Evolutionary conservation across 2,329 filamentous ascomycete species (phyloP).

Genomic region (Metarhizium anisopliae): DNA sequence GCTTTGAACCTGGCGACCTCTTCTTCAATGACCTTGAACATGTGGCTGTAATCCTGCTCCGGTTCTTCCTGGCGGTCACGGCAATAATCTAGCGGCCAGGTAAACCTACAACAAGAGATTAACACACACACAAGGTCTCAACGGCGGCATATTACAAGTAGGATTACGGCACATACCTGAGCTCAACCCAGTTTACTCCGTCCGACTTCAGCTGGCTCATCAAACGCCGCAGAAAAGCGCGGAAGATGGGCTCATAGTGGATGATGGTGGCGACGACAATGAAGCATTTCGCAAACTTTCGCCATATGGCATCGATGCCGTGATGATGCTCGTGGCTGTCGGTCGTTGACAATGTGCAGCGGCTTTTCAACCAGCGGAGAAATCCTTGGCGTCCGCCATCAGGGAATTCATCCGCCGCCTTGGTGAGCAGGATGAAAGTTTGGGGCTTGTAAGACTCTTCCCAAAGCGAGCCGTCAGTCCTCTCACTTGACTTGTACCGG

Average conservation of each 20-base stretch:
- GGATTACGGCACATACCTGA: constrained; percentile 36
- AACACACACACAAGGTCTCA: not conserved
- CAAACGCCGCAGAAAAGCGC: constrained; percentile 63
- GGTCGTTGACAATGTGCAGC: constrained; percentile 60
- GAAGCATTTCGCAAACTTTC: constrained; percentile 71
- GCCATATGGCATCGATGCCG: constrained; percentile 76
- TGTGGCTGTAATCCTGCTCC: constrained; percentile 58
- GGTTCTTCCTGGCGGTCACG: constrained; percentile 53
- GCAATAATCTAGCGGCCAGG: constrained; percentile 65
- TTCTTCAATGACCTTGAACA: constrained; percentile 67
- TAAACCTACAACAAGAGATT: constrained; percentile 37
- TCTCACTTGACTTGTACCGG: constrained; percentile 41
- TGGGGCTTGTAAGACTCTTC: constrained; percentile 48
- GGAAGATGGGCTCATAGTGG: constrained; percentile 85
- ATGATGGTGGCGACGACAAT: constrained; percentile 63
- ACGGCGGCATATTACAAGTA: not conserved
- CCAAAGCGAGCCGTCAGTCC: constrained; percentile 53
- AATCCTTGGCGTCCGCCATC: constrained; percentile 64
- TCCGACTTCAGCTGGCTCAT: constrained; percentile 67
- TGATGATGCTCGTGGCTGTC: constrained; percentile 75
- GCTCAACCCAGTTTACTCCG: constrained; percentile 76
- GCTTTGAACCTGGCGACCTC: constrained; percentile 69
- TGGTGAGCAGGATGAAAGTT: constrained; percentile 46
- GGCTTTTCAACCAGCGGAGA: constrained; percentile 63
- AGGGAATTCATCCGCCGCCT: constrained; percentile 68